phyloP scores from a whole-genome alignment of 164 flowering plant species.

The Stephania yunnanensis region DNA sequence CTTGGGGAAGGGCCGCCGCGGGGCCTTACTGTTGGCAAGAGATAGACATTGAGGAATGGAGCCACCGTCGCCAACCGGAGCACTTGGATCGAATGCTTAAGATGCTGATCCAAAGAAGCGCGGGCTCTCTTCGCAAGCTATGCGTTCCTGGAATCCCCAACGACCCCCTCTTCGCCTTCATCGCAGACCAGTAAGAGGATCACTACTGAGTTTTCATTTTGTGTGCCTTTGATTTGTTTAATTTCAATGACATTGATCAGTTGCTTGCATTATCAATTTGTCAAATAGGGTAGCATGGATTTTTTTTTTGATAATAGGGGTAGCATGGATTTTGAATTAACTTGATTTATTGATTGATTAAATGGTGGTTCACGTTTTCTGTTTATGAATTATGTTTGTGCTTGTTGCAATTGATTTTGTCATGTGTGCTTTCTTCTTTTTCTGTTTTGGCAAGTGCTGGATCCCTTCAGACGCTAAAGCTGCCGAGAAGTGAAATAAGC shows the following conservation, averaged over 20 bases:
- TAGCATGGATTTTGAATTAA: not conserved
- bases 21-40: conserved; percentile 98
- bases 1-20: conserved; percentile 59
- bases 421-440: conserved; percentile 1
- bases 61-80: conserved; percentile 31
- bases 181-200: conserved; percentile 63
- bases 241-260: not conserved
- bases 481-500: conserved; percentile 54
- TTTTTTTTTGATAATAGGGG: too few species aligned
- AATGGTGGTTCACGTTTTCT: not conserved
- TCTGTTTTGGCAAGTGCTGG: conserved; percentile 42
- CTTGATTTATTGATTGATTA: not conserved
- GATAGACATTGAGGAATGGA: conserved; percentile 85
- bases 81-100: conserved; percentile 48
- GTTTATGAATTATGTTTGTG: not conserved
- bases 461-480: conserved; percentile 45
- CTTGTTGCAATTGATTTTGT: not conserved
- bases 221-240: not conserved
- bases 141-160: conserved; percentile 35
- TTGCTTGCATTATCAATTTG: not conserved
- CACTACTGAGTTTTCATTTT: not conserved
- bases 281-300: not conserved
- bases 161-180: conserved; percentile 37
- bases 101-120: conserved; percentile 53
- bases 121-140: conserved; percentile 58